A percentile compares a stretch with the other conserved stretches of the same genome.
Conservation (phyloP, 495 filamentous ascomycete species). For the Daldinia bambusicola region DNA sequence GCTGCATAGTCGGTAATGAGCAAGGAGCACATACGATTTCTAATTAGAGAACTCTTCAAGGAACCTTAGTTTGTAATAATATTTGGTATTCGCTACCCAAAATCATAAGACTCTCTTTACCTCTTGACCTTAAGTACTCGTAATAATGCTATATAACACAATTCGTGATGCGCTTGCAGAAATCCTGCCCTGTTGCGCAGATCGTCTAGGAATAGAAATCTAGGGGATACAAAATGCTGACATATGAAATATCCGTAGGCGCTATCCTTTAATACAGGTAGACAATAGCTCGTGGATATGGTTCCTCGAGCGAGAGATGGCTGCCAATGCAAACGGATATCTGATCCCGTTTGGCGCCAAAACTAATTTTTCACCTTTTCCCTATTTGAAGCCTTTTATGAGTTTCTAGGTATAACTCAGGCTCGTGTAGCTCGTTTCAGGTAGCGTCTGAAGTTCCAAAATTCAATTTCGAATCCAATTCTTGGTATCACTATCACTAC, state of each 20-base stretch:
- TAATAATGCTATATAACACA: too few relatives aligned
- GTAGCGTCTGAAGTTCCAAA: slow-evolving; percentile 7
- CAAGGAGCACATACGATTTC: too few relatives aligned
- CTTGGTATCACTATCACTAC: slow-evolving; percentile 22
- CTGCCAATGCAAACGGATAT: slow-evolving; percentile 35
- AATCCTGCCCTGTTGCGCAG: too few relatives aligned
- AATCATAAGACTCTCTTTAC: too few relatives aligned
- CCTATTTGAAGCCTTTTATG: neutral
- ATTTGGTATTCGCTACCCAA: neutral
- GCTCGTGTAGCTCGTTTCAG: neutral
- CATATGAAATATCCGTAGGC: too few relatives aligned
- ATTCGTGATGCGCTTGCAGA: too few relatives aligned
- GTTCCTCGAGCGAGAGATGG: slow-evolving; percentile 1
- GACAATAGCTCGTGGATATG: slow-evolving; percentile 20
- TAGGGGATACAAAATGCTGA: too few relatives aligned
- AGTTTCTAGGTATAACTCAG: neutral
- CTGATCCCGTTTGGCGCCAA: slow-evolving; percentile 37
- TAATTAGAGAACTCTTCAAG: too few relatives aligned
- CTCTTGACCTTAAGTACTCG: too few relatives aligned
- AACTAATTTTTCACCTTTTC: neutral
- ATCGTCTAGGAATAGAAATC: too few relatives aligned
- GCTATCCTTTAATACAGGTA: too few relatives aligned
- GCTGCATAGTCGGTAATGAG: neutral
- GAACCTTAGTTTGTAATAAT: slow-evolving; percentile 6
- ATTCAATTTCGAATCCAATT: slow-evolving; percentile 18